Evolutionary conservation across 2,329 filamentous ascomycete genomes (phyloP), one percentile per base, ranked within the genome.

Genomic region (Akanthomyces muscarius): DNA sequence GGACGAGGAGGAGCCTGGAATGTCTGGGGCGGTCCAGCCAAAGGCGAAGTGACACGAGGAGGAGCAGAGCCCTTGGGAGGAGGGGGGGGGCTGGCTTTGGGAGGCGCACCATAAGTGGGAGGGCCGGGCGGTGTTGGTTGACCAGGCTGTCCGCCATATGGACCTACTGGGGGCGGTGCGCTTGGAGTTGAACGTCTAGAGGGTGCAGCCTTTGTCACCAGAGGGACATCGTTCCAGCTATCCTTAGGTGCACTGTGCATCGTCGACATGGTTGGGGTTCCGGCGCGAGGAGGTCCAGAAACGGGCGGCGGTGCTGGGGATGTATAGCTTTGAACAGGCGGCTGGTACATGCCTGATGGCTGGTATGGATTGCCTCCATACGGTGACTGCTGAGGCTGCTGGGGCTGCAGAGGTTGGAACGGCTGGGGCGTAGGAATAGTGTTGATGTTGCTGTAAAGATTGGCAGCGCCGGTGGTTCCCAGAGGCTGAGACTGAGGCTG

Each of bases 181-280:
- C 82, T 86, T 2, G 93, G 92, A 1, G 94, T 97, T 52, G 83
- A 82, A 72, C 89, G 86, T 68, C 93, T 87, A 25, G 88, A 83
- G 16, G 85, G 83, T n/a, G 89, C 83, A 61, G 84, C 79, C 78
- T 94, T 91, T 52, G 86, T 83, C 52, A 98, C 90, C 70, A 97
- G 84, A 1, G 95, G 95, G 58, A 96, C 89, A 75, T 99, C 95
- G 69, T 99, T 99, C 95, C 95, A 99, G 69, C 90, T 89, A 33
- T 88, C 86, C 66, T 88, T 88, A 66, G 58, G 58, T 18, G 89
- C 89, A 71, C 87, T 88, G 63, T 85, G 80, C 71, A 86, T 87
- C 11, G 90, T 86, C 21, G 91, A 86, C 25, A 92, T 88, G 47
- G 86, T 81, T n/a, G 88, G 84, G 42, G 86, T 87, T 30, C 85